Base-by-base conservation (phyloP, 345 rosid genomes). In the Aquilaria sinensis region DNA sequence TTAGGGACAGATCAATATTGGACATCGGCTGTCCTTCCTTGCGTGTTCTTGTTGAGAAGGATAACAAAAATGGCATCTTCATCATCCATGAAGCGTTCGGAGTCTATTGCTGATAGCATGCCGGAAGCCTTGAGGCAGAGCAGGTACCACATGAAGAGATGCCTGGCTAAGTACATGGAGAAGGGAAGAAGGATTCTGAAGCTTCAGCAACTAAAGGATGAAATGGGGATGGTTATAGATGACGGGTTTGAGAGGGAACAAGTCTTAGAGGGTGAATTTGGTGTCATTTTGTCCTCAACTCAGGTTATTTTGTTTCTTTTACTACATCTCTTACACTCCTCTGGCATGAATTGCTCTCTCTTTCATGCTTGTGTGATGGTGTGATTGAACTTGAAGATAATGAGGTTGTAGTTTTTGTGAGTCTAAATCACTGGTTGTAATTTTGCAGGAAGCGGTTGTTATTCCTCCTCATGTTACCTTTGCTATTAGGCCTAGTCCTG, bases 401-500 rank as follows among this genome's bases (percentile, higher is more conserved):
- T 8, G 33, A 0, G 12, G 10, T n/a, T 33, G 10, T 13, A 2
- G 9, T 4, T 29, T 33, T 60, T 31, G 29, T 12, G 12, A 15
- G 43, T 37, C 43, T 37, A 37, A 37, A 37, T 9, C 43, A 37
- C 7, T 37, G 43, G 8, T 37, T 37, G 7, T 47, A 51, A 66
- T 29, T 31, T 31, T 77, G 70, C 75, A 88, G 96, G 96, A 88
- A 66, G 96, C 88, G 7, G 80, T 82, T 47, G 88, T 80, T 46
- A 57, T 75, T 62, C 92, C 96, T 59, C 96, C 96, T 29, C 53
- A 77, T 46, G 64, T 88, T 16, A 84, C 78, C 2, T 88, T 88
- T 60, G 79, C 90, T 8, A 72, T 82, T 52, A 82, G 96, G 64
- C 88, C 88, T 29, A 80, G 77, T 68, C 96, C 92, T 0, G 96